Conservation (phyloP, 169 alveolate species). For the Babesia ovata region DNA sequence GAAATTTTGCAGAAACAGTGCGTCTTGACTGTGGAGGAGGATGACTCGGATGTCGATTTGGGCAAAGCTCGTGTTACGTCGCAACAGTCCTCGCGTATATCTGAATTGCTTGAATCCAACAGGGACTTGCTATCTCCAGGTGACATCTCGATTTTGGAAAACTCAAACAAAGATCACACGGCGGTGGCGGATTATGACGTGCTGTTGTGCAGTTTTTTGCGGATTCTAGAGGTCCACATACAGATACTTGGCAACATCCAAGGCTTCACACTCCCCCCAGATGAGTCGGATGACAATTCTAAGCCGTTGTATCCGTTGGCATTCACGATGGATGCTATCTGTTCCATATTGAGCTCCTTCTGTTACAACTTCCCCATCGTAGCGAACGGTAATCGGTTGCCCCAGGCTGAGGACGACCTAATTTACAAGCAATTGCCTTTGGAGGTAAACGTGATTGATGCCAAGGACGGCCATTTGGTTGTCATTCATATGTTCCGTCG, state of each 20-base stretch:
- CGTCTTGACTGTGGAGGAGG: constrained; percentile 45
- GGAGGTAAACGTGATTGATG: constrained; percentile 47
- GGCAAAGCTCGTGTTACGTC: constrained; percentile 11
- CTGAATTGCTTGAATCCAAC: constrained; percentile 5
- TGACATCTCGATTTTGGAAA: neutral
- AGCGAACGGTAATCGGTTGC: neutral
- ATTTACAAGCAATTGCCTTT: constrained; percentile 51
- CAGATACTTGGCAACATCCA: constrained; percentile 58
- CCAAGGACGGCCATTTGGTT: constrained; percentile 32
- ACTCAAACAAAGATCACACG: constrained; percentile 7
- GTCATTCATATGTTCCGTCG: constrained; percentile 30
- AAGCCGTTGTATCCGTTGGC: constrained; percentile 53
- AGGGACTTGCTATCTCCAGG: constrained; percentile 6
- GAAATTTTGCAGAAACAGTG: constrained; percentile 37
- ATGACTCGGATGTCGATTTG: constrained; percentile 27
- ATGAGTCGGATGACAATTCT: neutral
- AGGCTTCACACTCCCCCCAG: constrained; percentile 31
- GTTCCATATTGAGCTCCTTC: constrained; percentile 46
- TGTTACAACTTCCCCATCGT: constrained; percentile 64
- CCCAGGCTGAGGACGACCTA: constrained; percentile 25
- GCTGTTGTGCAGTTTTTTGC: constrained; percentile 15
- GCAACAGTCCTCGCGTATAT: constrained; percentile 15
- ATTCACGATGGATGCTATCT: constrained; percentile 28
- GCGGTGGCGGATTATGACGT: constrained; percentile 2
- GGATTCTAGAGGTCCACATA: constrained; percentile 35